Evolutionary conservation across 2,329 filamentous ascomycete genomes (phyloP), one percentile per base, ranked within the genome.

Genomic region (Ophiocordyceps camponoti-saundersi): DNA sequence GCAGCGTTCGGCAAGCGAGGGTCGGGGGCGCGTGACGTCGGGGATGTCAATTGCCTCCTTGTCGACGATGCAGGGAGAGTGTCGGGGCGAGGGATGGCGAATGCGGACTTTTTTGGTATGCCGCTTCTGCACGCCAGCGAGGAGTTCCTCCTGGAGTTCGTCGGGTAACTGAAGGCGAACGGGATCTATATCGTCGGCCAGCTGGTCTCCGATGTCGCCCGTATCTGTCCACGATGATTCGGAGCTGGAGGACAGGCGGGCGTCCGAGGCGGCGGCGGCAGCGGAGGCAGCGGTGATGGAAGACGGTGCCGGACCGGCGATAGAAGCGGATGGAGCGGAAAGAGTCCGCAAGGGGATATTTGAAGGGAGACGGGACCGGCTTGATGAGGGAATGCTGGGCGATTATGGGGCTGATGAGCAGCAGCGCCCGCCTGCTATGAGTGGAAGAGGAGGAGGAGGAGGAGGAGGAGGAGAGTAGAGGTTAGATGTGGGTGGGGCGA

Each of bases 131-230:
- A 68, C 64, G 56, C 66, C 67, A 44, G 71, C 70, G 55, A 80
- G 69, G 47, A 73, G 67, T 55, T 78, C 73, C 57, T 73, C 75
- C 62, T 85, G 78, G 49, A 82, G 65, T 55, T 79, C 79, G 55
- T 78, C 70, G 58, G 73, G 72, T 50, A 90, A 71, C 57, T 77
- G 80, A 55, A 79, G 76, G 55, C 77, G 80, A 55, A 94, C 73
- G 49, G 87, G 85, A 62, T 95, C 86, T 65, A 90, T 12, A 79
- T 80, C 79, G 70, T 85, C 82, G 58, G 78, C 84, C 56, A 89
- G 73, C 72, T 93, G 90, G 69, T 95, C 90, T 59, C 86, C 87
- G 57, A 96, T 78, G 66, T 96, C 92, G 59, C 88, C 90, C 42
- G 90, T 95, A 65, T 95, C 88, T 60, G 85, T 89, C 88, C 87